Percentiles rank a stretch among this genome's conserved stretches.
These are phyloP conservation scores for Hericium erinaceus DNA, from an alignment of 768 basidiomycete genomes.

Conservation along the genomic window DNA sequence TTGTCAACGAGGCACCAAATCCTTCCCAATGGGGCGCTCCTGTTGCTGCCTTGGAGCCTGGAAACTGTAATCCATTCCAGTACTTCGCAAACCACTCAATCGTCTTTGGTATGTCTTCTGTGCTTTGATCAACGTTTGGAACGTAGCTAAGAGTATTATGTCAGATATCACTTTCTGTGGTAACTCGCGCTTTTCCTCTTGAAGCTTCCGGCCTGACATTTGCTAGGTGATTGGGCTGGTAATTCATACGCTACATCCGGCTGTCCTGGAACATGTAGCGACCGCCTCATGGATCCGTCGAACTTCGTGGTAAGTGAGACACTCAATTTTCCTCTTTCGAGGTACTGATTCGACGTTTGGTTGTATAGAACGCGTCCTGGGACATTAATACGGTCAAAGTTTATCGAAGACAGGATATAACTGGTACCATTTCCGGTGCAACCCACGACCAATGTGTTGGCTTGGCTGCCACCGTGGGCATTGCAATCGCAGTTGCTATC, in stretches of 20 bases:
- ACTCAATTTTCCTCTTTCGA: background rate
- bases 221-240: slow-evolving; percentile 73
- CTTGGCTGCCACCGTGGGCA: too few species aligned
- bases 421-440: slow-evolving; percentile 4
- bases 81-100: slow-evolving; percentile 67
- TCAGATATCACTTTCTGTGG: slow-evolving; percentile 80
- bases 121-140: background rate
- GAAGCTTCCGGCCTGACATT: slow-evolving; percentile 4
- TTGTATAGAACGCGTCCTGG: slow-evolving; percentile 65
- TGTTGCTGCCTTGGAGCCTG: slow-evolving; percentile 47
- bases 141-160: background rate
- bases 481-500: too few species aligned
- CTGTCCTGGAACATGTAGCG: slow-evolving; percentile 67
- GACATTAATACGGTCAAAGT: slow-evolving; percentile 72
- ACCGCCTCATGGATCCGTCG: slow-evolving; percentile 50
- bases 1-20: slow-evolving; percentile 48
- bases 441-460: background rate
- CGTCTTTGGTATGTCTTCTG: slow-evolving; percentile 50
- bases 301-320: slow-evolving; percentile 66
- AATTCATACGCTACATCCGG: slow-evolving; percentile 66
- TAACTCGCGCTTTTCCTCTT: slow-evolving; percentile 20
- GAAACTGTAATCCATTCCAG: slow-evolving; percentile 44
- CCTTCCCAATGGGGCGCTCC: slow-evolving; percentile 64
- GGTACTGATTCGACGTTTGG: background rate
- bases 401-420: slow-evolving; percentile 27